Conservation (phyloP, 108 stramenopile species). For the Cyclostephanos invisitatus region DNA sequence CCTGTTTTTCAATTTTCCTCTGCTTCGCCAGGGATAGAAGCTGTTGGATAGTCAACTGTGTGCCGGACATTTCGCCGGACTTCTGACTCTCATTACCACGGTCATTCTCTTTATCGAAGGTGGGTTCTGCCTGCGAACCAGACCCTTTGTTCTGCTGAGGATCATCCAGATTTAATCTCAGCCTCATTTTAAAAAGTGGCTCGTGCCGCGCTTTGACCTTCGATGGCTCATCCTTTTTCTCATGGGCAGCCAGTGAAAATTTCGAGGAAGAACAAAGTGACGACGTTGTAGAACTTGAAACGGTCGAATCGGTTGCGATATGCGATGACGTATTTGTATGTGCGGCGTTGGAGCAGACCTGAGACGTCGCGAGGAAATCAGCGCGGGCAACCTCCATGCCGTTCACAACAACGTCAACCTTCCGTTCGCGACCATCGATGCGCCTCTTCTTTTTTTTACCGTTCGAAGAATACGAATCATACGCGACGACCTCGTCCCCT, state of each 20-base stretch:
- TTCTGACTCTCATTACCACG: not conserved
- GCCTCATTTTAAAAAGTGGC: not conserved
- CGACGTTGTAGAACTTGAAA: conserved; percentile 1
- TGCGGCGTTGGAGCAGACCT: not conserved
- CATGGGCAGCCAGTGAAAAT: not conserved
- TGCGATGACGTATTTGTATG: not conserved
- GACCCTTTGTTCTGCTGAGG: not conserved
- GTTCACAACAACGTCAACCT: conserved; percentile 6
- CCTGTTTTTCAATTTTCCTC: conserved; percentile 5
- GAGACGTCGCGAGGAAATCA: not conserved
- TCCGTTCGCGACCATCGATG: too few species aligned
- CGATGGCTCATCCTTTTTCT: not conserved
- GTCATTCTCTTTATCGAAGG: not conserved
- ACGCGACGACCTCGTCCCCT: not conserved
- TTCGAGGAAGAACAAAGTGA: conserved; percentile 3
- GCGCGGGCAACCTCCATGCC: conserved; percentile 1
- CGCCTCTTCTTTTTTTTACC: not conserved
- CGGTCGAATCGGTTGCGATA: conserved; percentile 2
- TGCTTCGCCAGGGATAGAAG: conserved; percentile 13
- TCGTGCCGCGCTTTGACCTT: not conserved
- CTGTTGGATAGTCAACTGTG: not conserved
- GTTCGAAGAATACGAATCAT: not conserved
- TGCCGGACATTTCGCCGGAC: not conserved
- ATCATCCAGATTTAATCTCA: not conserved
- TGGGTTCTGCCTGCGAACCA: not conserved